phyloP scores from a whole-genome alignment of 306 rosid species.

The Astragalus glycyphyllos region DNA sequence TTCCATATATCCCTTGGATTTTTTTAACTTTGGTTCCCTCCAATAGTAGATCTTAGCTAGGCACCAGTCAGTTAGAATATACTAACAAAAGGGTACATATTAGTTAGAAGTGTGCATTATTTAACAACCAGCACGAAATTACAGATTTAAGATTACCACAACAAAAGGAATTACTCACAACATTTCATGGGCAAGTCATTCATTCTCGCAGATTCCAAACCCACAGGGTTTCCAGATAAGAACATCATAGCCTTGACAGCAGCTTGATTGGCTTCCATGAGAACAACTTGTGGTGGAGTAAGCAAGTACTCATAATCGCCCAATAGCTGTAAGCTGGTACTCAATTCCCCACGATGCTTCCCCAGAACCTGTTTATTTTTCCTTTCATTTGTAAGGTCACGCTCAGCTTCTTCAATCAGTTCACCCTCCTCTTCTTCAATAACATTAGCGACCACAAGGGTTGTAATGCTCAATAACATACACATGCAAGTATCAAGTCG shows the following conservation, averaged over 20 bases:
- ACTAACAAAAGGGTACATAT: slow-evolving; percentile 15
- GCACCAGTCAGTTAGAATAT: slow-evolving; percentile 28
- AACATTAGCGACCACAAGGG: slow-evolving; percentile 67
- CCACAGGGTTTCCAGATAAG: slow-evolving; percentile 65
- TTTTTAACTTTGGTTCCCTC: slow-evolving; percentile 19
- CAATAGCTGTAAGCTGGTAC: slow-evolving; percentile 75
- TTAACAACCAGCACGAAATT: slow-evolving; percentile 30
- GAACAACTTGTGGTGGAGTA: slow-evolving; percentile 70
- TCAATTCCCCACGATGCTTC: slow-evolving; percentile 68
- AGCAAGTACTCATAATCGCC: slow-evolving; percentile 75
- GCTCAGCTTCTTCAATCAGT: slow-evolving; percentile 66
- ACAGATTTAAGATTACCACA: slow-evolving; percentile 34
- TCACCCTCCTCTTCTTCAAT: slow-evolving; percentile 91
- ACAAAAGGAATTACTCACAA: slow-evolving; percentile 62
- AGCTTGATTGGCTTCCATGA: slow-evolving; percentile 80
- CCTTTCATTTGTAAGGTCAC: slow-evolving; percentile 55
- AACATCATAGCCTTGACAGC: slow-evolving; percentile 83
- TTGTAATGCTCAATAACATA: slow-evolving; percentile 75
- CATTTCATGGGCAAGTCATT: slow-evolving; percentile 67
- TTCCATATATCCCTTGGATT: slow-evolving; percentile 25
- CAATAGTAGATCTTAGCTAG: slow-evolving; percentile 26
- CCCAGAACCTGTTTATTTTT: slow-evolving; percentile 60
- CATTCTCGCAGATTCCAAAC: slow-evolving; percentile 54
- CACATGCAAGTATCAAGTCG: slow-evolving; percentile 84
- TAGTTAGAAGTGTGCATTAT: slow-evolving; percentile 21